A percentile compares a stretch with the other conserved stretches of the same genome.
Conservation (phyloP, 169 alveolate species). For the Plasmodium vinckei region DNA sequence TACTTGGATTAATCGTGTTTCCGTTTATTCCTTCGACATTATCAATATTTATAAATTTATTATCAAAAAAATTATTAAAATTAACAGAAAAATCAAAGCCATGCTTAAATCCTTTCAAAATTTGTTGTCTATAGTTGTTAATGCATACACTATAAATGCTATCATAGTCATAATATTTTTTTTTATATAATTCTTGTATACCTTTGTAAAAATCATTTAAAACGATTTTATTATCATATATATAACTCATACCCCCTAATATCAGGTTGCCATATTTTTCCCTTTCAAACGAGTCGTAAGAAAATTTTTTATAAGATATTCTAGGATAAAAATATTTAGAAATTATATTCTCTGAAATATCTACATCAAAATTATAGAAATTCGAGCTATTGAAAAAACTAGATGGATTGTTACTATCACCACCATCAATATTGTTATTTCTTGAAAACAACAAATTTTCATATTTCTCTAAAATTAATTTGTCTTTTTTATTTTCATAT, state of each 20-base stretch:
- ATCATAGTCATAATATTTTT: constrained; percentile 73
- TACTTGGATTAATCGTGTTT: background rate
- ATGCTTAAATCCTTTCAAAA: constrained; percentile 74
- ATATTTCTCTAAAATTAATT: constrained; percentile 60
- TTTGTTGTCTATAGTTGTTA: constrained; percentile 75
- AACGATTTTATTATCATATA: constrained; percentile 63
- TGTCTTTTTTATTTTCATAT: constrained; percentile 72
- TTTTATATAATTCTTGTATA: constrained; percentile 51
- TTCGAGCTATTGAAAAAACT: constrained; percentile 23
- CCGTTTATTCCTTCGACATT: background rate
- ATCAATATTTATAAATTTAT: constrained; percentile 8
- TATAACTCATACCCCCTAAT: constrained; percentile 76
- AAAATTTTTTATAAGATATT: constrained; percentile 70
- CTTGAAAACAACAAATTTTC: constrained; percentile 43
- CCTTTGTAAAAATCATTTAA: constrained; percentile 73
- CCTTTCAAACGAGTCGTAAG: constrained; percentile 71
- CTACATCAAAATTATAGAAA: constrained; percentile 37
- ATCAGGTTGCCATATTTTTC: constrained; percentile 67
- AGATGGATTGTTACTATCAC: background rate
- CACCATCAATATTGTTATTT: constrained; percentile 3
- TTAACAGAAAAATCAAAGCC: constrained; percentile 76
- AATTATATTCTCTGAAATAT: constrained; percentile 58
- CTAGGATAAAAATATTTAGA: constrained; percentile 76
- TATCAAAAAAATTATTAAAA: constrained; percentile 76
- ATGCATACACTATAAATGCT: constrained; percentile 71